These are phyloP conservation scores for Oryza australiensis DNA, from an alignment of 176 grass and related monocot genomes.

Conservation along the genomic window DNA sequence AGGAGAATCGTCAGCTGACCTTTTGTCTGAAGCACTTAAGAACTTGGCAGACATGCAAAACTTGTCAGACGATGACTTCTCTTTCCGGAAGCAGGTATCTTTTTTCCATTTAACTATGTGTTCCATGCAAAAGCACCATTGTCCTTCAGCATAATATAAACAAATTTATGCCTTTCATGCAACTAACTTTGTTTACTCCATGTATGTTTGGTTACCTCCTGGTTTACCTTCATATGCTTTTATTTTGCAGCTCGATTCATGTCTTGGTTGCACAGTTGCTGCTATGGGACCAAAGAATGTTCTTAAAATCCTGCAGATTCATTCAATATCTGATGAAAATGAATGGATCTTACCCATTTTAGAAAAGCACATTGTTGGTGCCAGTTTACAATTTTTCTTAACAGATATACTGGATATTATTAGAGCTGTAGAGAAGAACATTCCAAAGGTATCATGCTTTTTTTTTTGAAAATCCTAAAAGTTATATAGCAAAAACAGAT, in stretches of 20 bases:
- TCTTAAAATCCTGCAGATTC: conserved; percentile 71
- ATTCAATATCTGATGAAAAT: conserved; percentile 65
- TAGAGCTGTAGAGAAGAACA: conserved; percentile 65
- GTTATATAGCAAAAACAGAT: conserved; percentile 12
- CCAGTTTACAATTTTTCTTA: conserved; percentile 81
- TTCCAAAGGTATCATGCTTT: conserved; percentile 59
- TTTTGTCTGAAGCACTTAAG: conserved; percentile 76
- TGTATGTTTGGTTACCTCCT: conserved; percentile 5
- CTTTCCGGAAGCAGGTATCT: conserved; percentile 84
- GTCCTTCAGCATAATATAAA: background rate
- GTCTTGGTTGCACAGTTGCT: conserved; percentile 75
- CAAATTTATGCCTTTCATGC: conserved; percentile 1
- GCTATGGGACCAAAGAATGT: conserved; percentile 88
- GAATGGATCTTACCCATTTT: conserved; percentile 86
- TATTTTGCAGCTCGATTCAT: conserved; percentile 82
- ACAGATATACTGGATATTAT: conserved; percentile 61
- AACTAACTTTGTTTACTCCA: background rate
- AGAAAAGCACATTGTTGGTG: conserved; percentile 82
- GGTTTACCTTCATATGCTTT: conserved; percentile 4
- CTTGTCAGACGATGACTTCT: conserved; percentile 76
- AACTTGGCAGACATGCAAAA: conserved; percentile 82
- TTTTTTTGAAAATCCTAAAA: background rate
- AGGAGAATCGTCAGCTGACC: conserved; percentile 71
- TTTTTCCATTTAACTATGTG: background rate
- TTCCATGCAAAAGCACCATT: background rate